Evolutionary conservation across 2,329 filamentous ascomycete species (phyloP).

Genomic region (Exophiala dermatitidis): DNA sequence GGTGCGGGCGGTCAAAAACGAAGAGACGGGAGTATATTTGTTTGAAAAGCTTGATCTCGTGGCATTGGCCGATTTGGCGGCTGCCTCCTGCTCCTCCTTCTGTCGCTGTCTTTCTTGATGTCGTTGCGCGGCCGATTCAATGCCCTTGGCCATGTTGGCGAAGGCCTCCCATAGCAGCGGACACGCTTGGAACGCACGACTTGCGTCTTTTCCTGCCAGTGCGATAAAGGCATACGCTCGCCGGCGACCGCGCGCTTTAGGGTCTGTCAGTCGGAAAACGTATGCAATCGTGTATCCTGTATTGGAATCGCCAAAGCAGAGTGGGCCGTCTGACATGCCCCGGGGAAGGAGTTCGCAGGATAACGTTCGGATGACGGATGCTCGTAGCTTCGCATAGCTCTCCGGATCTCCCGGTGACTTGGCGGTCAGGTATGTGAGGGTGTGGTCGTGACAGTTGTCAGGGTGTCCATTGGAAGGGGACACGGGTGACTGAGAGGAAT

Average conservation of each 20-base stretch:
- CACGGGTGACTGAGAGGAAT: slow-evolving; percentile 27
- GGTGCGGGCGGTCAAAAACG: slow-evolving; percentile 51
- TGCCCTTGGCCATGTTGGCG: slow-evolving; percentile 47
- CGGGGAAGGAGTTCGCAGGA: slow-evolving; percentile 51
- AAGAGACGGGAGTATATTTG: slow-evolving; percentile 50
- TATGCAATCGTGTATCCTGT: slow-evolving; percentile 55
- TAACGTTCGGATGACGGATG: slow-evolving; percentile 52
- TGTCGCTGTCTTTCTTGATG: slow-evolving; percentile 41
- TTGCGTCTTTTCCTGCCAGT: slow-evolving; percentile 48
- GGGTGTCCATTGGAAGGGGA: slow-evolving; percentile 28
- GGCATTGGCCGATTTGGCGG: not conserved
- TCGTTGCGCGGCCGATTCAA: slow-evolving; percentile 42
- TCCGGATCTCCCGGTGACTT: slow-evolving; percentile 48
- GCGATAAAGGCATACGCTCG: slow-evolving; percentile 53
- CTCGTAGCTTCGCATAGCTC: slow-evolving; percentile 49
- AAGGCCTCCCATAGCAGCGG: slow-evolving; percentile 49
- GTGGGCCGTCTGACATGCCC: slow-evolving; percentile 50
- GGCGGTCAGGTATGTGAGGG: slow-evolving; percentile 52
- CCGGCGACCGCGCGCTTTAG: slow-evolving; percentile 50
- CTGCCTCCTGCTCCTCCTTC: slow-evolving; percentile 33
- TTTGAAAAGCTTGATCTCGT: slow-evolving; percentile 8
- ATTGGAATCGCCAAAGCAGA: slow-evolving; percentile 51
- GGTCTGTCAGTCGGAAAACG: slow-evolving; percentile 52
- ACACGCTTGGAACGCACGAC: slow-evolving; percentile 41
- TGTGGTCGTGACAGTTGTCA: slow-evolving; percentile 45